Evolutionary conservation across 495 filamentous ascomycete species (phyloP).

Genomic region (Platismatia glauca): DNA sequence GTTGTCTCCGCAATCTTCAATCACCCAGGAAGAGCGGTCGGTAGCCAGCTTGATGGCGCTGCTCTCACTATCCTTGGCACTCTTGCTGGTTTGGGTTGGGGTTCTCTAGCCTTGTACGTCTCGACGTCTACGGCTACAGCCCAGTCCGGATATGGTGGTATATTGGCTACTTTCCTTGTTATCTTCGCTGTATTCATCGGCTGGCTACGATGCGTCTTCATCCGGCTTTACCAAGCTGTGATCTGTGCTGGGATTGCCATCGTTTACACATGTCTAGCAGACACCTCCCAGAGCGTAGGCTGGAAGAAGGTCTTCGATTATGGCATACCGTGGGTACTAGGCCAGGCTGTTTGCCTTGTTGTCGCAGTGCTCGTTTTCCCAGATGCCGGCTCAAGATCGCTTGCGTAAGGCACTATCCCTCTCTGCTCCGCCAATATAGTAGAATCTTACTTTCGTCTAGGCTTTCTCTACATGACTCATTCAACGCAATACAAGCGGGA

Average conservation of each 20-base stretch:
- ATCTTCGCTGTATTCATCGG: slow-evolving; percentile 42
- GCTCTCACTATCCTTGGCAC: slow-evolving; percentile 44
- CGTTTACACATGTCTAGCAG: slow-evolving; percentile 43
- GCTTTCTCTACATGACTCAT: slow-evolving; percentile 26
- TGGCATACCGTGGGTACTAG: slow-evolving; percentile 48
- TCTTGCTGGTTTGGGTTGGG: slow-evolving; percentile 48
- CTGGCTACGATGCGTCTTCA: slow-evolving; percentile 44
- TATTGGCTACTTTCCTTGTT: slow-evolving; percentile 44
- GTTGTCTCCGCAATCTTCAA: slow-evolving; percentile 45
- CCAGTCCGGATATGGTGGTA: slow-evolving; percentile 41
- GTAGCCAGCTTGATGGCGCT: slow-evolving; percentile 47
- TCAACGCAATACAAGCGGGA: slow-evolving; percentile 38
- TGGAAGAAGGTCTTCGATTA: slow-evolving; percentile 44
- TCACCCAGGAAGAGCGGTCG: slow-evolving; percentile 45
- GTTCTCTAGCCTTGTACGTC: slow-evolving; percentile 43
- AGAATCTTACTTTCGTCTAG: slow-evolving; percentile 15
- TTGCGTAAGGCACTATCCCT: slow-evolving; percentile 32
- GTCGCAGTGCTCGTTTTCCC: slow-evolving; percentile 40
- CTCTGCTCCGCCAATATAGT: neutral
- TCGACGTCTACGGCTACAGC: slow-evolving; percentile 38
- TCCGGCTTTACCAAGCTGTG: slow-evolving; percentile 45
- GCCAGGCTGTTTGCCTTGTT: slow-evolving; percentile 41
- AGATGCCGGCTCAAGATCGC: slow-evolving; percentile 43
- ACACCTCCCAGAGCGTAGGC: slow-evolving; percentile 33
- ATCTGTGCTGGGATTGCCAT: slow-evolving; percentile 47